These are phyloP conservation scores for Tulasnella sp. DNA, from an alignment of 768 basidiomycete genomes.

Conservation along the genomic window DNA sequence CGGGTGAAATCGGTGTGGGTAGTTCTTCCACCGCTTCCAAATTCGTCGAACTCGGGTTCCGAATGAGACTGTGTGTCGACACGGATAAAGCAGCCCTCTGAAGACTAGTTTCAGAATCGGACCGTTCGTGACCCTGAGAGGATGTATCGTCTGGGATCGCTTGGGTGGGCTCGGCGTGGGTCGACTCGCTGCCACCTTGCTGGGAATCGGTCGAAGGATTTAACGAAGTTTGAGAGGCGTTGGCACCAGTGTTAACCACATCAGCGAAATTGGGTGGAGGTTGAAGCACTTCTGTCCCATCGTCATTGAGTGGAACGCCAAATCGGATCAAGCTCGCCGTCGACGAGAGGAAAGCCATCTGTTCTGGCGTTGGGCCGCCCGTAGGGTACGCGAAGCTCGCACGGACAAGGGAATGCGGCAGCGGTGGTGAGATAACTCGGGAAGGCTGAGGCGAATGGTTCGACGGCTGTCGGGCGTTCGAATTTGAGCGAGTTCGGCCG, in stretches of 20 bases:
- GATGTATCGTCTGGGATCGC: neutral
- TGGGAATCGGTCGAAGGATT: neutral
- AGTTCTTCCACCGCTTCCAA: neutral
- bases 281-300: slow-evolving; percentile 39
- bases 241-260: neutral
- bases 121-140: neutral
- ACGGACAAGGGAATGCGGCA: slow-evolving; percentile 66
- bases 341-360: slow-evolving; percentile 65
- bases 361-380: slow-evolving; percentile 55
- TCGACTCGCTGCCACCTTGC: neutral
- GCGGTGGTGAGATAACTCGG: slow-evolving; percentile 59
- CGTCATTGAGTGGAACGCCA: slow-evolving; percentile 71
- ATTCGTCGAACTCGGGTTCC: neutral
- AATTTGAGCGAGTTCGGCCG: slow-evolving; percentile 28
- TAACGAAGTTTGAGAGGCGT: neutral
- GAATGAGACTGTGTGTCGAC: slow-evolving; percentile 1
- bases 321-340: slow-evolving; percentile 64
- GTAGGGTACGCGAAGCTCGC: slow-evolving; percentile 69
- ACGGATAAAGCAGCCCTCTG: neutral
- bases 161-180: neutral
- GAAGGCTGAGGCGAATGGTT: slow-evolving; percentile 59
- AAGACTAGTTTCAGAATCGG: neutral
- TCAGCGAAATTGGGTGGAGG: slow-evolving; percentile 13
- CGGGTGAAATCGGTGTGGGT: slow-evolving; percentile 10
- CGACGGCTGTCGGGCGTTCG: slow-evolving; percentile 20